Base-by-base conservation (phyloP, 257 asterid species). In the Ballota nigra region DNA sequence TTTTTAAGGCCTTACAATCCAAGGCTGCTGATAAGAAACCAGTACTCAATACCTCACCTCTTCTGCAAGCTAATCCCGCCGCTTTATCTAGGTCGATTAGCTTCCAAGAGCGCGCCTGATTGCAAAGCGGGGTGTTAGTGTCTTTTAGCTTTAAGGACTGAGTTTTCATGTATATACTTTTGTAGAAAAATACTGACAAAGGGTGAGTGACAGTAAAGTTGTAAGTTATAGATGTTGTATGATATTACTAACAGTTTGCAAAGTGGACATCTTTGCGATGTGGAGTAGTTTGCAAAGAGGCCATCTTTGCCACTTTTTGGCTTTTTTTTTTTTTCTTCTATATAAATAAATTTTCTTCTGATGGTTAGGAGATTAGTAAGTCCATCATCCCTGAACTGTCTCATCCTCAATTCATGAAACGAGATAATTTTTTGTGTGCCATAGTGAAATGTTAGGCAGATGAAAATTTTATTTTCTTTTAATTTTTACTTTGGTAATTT, bases 61-160 rank as follows among this genome's bases (percentile, higher is more conserved):
- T 79, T 8, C 66, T 92, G 75, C 90, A 85, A 72, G 96, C 91
- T 16, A 92, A 92, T 70, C 98, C 97, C 34, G 98, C 97, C 0
- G 97, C 98, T 41, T 74, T 88, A 0, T 86, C 97, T 22, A 86
- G 98, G 80, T 90, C 97, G 4, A 66, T 84, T 31, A 85, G 33
- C 79, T 92, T 89, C 87, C 96, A 71, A 28, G 98, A 92, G 80
- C 71, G 75, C 0, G 82, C 77, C 3, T 81, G 70, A 75, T 45
- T 43, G n/a, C 31, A n/a, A n/a, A n/a, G n/a, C n/a, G n/a, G n/a
- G n/a, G n/a, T n/a, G n/a, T n/a, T 29, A 29, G 34, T 29, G 6
- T 29, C 5, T 45, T 58, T 9, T 34, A 2, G 18, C 34, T 59
- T 68, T 34, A 28, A 49, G 51, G 63, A 58, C 52, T 41, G 68